Base-by-base conservation (phyloP, 106 monocot species). In the Platanthera zijinensis region DNA sequence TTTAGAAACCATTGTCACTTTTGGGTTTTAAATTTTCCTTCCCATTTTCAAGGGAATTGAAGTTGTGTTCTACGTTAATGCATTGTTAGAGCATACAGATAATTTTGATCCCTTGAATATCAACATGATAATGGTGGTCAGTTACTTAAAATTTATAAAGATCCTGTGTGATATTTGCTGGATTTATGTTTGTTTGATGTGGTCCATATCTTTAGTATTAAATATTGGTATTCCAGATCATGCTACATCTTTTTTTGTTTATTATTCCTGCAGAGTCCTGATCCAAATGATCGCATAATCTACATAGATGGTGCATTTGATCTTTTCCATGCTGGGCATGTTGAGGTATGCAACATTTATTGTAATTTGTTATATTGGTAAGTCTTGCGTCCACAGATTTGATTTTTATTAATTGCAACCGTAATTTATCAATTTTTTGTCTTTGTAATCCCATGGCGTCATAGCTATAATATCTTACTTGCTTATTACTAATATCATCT, bases 261-360 rank as follows among this genome's bases (percentile, higher is more conserved):
- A 48, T 70, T 70, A 0, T 48, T 70, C 17, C 48, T 78, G 51
- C 79, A 92, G 92, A 85, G 87, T 11, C 85, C 92, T 57, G 79
- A 85, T 82, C 87, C 92, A 59, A 83, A 92, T 83, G 84, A 89
- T 79, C 87, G 87, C 5, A 85, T 96, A 74, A 82, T 96, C 72
- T 96, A 93, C 79, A 93, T 96, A 51, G 96, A 96, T 89, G 96
- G 92, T 75, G 89, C 89, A 69, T 92, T 92, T 84, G 92, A 92
- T 87, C 85, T 92, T 51, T 89, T 92, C 69, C 92, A 92, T 85
- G 92, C 92, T 71, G 92, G 92, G 46, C 89, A 92, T 78, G 92
- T 92, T 10, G 92, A 92, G 92, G 92, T 87, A 79, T 72, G 80
- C 13, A 73, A 75, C 8, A 66, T 66, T 52, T 52, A 2, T 52